A percentile compares a stretch with the other conserved stretches of the same genome.
These are phyloP conservation scores for Paxillus ammoniavirescens DNA, from an alignment of 768 basidiomycete species.

Conservation along the genomic window DNA sequence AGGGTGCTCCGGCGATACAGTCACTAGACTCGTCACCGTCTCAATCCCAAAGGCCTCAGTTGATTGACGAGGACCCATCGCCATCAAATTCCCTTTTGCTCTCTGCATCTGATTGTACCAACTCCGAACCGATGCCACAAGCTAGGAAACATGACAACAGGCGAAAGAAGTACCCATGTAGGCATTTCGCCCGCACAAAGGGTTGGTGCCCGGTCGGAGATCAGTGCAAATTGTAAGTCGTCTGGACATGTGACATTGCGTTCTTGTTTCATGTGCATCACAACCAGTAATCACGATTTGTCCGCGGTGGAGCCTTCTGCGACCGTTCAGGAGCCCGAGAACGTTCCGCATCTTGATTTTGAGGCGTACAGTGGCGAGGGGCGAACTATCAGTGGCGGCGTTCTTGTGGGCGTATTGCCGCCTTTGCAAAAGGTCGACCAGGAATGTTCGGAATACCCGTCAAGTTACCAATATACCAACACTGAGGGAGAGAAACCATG, in stretches of 20 bases:
- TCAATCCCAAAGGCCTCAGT: constrained; percentile 2
- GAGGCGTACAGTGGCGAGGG: constrained; percentile 7
- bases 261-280: neutral
- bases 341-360: constrained; percentile 1
- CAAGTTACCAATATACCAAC: constrained; percentile 31
- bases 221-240: constrained; percentile 41
- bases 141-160: neutral
- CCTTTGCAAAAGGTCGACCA: constrained; percentile 5
- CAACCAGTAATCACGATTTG: constrained; percentile 21
- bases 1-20: neutral
- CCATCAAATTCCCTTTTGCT: constrained; percentile 20
- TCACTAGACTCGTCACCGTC: constrained; percentile 1
- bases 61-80: constrained; percentile 21
- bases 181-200: constrained; percentile 40
- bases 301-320: constrained; percentile 25
- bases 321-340: constrained; percentile 8
- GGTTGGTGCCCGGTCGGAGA: constrained; percentile 44
- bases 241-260: neutral
- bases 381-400: constrained; percentile 26
- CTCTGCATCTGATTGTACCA: constrained; percentile 20
- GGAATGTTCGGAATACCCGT: neutral
- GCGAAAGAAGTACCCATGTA: constrained; percentile 38
- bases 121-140: constrained; percentile 7
- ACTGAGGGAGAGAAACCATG: constrained; percentile 30
- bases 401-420: constrained; percentile 15